phyloP scores from a whole-genome alignment of 129 eudicot species.

The Lonicera japonica region DNA sequence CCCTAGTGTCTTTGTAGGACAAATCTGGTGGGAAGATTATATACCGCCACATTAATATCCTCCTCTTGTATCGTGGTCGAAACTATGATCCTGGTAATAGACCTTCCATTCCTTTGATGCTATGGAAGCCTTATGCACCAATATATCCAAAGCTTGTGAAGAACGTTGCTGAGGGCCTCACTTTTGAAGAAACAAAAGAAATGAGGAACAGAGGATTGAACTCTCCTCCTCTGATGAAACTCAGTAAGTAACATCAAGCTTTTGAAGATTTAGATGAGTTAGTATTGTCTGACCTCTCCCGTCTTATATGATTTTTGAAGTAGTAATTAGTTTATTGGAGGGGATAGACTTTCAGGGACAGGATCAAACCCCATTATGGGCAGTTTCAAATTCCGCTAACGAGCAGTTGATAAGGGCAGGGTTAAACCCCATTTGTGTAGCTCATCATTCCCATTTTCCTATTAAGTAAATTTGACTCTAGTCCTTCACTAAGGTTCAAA shows the following conservation, averaged over 20 bases:
- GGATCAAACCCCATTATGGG: no score
- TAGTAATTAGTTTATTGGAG: no score
- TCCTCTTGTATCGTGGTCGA: slow-evolving; percentile 80
- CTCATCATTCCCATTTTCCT: no score
- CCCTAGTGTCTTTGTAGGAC: slow-evolving; percentile 60
- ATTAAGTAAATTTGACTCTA: no score
- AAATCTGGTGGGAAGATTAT: slow-evolving; percentile 87
- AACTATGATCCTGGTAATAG: slow-evolving; percentile 61
- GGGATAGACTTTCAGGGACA: no score
- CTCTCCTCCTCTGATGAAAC: slow-evolving; percentile 60
- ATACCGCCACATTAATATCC: slow-evolving; percentile 59
- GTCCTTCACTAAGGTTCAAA: no score
- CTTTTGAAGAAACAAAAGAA: slow-evolving; percentile 91
- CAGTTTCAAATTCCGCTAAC: no score
- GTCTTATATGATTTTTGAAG: neutral
- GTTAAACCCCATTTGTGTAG: no score
- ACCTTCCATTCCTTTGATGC: slow-evolving; percentile 72
- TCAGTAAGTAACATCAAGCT: slow-evolving; percentile 41
- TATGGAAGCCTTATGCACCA: slow-evolving; percentile 93
- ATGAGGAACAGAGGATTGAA: slow-evolving; percentile 74
- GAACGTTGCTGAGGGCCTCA: slow-evolving; percentile 80
- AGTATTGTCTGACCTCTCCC: neutral
- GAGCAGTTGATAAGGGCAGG: no score
- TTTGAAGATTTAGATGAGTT: neutral
- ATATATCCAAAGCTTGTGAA: slow-evolving; percentile 90